phyloP scores from a whole-genome alignment of 2,329 filamentous ascomycete genomes.

The Lecanicillium sp. region DNA sequence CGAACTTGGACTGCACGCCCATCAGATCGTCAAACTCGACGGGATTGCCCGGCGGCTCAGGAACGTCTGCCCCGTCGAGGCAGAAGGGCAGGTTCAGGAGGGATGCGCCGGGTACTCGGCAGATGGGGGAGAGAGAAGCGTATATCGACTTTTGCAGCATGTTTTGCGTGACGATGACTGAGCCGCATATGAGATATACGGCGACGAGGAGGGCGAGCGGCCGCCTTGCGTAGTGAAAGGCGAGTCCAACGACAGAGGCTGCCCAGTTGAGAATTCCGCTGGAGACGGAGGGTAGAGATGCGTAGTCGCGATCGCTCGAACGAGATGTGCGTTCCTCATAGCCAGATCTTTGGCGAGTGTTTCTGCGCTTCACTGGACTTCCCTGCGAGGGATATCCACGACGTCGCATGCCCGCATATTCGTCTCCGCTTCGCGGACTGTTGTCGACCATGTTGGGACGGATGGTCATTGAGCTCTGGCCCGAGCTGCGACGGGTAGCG shows the following conservation, averaged over 20 bases:
- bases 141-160: constrained; percentile 56
- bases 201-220: constrained; percentile 57
- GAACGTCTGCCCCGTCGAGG: constrained; percentile 20
- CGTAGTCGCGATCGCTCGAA: constrained; percentile 5
- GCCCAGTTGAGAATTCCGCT: constrained; percentile 42
- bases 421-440: constrained; percentile 18
- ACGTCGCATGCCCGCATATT: constrained; percentile 23
- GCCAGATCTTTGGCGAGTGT: constrained; percentile 15
- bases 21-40: constrained; percentile 72
- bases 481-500: constrained; percentile 30
- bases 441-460: constrained; percentile 22
- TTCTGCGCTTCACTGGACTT: constrained; percentile 23
- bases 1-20: constrained; percentile 67
- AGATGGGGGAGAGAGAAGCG: constrained; percentile 61
- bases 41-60: constrained; percentile 23
- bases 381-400: constrained; percentile 17
- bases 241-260: constrained; percentile 50
- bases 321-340: constrained; percentile 16
- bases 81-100: constrained; percentile 62
- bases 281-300: constrained; percentile 32
- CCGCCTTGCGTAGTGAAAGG: constrained; percentile 57
- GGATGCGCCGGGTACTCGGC: constrained; percentile 60
- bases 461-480: constrained; percentile 29
- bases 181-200: constrained; percentile 54
- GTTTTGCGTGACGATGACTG: constrained; percentile 54